phyloP scores from a whole-genome alignment of 257 asterid species.

The Solanum pimpinellifolium region DNA sequence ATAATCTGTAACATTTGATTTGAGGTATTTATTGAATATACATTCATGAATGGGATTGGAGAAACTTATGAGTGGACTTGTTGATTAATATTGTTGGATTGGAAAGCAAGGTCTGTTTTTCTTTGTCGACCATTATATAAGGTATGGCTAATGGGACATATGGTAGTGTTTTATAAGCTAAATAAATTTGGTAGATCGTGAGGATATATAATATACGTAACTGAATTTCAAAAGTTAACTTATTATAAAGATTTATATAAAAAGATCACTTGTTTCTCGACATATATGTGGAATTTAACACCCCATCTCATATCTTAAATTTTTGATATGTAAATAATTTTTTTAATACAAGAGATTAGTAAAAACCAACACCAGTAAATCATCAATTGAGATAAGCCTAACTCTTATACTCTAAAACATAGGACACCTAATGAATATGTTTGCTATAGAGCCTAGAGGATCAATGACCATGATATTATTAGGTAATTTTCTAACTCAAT shows the following conservation, averaged over 20 bases:
- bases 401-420: not conserved
- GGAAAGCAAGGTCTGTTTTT: not conserved
- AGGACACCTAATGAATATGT: not conserved
- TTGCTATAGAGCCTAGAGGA: not conserved
- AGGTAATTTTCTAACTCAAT: not conserved
- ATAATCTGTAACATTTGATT: not conserved
- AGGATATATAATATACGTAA: not conserved
- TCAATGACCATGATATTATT: not conserved
- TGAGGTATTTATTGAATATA: not conserved
- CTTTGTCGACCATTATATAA: slow-evolving; percentile 5
- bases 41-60: not conserved
- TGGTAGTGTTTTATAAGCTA: not conserved
- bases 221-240: too few species aligned
- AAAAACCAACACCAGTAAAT: not conserved
- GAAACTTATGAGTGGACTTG: not conserved
- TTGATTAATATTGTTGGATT: not conserved
- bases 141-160: not conserved
- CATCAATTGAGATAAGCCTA: not conserved
- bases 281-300: not conserved
- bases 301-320: too few species aligned
- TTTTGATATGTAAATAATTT: not conserved
- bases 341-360: not conserved
- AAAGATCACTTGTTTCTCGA: not conserved
- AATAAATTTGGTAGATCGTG: not conserved
- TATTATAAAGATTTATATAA: not conserved